phyloP scores from a whole-genome alignment of 495 filamentous ascomycete species.

The Apodospora peruviana region DNA sequence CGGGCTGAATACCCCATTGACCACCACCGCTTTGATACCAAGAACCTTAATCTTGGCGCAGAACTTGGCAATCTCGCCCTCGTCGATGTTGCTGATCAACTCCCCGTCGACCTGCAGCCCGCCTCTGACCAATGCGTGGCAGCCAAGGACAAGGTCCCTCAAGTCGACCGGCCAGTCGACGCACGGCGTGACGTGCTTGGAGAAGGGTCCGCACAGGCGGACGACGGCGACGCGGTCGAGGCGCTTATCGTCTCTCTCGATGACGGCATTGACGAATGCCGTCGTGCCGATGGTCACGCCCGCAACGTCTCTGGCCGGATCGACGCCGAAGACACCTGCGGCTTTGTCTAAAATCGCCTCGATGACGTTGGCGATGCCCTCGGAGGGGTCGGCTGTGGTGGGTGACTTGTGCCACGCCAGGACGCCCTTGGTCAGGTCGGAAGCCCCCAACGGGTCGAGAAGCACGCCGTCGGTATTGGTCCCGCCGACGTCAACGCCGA shows the following conservation, averaged over 20 bases:
- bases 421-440: constrained; percentile 36
- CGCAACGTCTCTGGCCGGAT: constrained; percentile 37
- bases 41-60: constrained; percentile 36
- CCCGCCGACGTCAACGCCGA: constrained; percentile 46
- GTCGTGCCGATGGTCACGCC: constrained; percentile 60
- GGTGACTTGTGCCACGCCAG: constrained; percentile 51
- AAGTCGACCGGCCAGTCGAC: constrained; percentile 43
- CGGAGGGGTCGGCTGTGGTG: constrained; percentile 51
- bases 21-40: constrained; percentile 46
- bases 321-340: constrained; percentile 19
- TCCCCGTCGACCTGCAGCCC: constrained; percentile 47
- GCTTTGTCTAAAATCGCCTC: constrained; percentile 31
- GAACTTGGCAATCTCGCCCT: constrained; percentile 36
- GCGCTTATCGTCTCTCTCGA: constrained; percentile 48
- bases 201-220: constrained; percentile 49
- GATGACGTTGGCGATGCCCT: constrained; percentile 49
- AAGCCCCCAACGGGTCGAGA: constrained; percentile 42
- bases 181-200: constrained; percentile 51
- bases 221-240: constrained; percentile 51
- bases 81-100: constrained; percentile 41
- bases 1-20: constrained; percentile 54
- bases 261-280: constrained; percentile 59
- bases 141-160: constrained; percentile 39
- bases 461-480: constrained; percentile 60
- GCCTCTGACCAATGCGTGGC: constrained; percentile 40